Percentiles rank a stretch among this genome's conserved stretches.
phyloP scores from a whole-genome alignment of 2,329 filamentous ascomycete genomes.

The Trichoderma sp. region DNA sequence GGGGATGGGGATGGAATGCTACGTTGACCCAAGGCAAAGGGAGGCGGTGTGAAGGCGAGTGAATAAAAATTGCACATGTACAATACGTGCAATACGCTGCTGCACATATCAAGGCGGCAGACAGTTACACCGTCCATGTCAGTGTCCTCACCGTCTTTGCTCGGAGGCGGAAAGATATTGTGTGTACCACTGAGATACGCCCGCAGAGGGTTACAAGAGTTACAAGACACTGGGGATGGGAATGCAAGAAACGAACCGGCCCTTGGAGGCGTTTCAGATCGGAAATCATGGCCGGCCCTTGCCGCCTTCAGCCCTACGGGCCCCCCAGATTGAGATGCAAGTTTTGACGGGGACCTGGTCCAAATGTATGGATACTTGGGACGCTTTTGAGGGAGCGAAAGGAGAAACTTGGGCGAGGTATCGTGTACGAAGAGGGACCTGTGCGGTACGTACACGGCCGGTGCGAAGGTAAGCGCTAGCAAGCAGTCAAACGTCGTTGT shows the following conservation, averaged over 20 bases:
- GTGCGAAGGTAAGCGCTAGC: background rate
- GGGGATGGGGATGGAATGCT: background rate
- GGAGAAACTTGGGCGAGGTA: slow-evolving; percentile 9
- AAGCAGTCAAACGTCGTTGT: background rate
- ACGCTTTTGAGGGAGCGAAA: background rate
- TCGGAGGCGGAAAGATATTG: background rate
- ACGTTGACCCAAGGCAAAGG: background rate
- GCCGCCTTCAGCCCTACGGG: slow-evolving; percentile 18
- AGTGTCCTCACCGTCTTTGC: background rate
- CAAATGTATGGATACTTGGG: slow-evolving; percentile 6
- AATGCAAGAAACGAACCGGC: background rate
- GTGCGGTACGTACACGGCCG: background rate
- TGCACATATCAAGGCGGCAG: background rate
- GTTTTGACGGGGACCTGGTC: slow-evolving; percentile 1
- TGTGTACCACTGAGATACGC: background rate
- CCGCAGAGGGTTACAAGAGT: background rate
- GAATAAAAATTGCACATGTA: background rate
- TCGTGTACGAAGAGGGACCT: slow-evolving; percentile 11
- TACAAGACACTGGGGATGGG: background rate
- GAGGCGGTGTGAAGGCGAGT: background rate
- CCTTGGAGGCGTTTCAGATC: background rate
- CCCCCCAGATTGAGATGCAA: background rate
- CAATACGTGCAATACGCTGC: background rate
- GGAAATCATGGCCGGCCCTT: background rate
- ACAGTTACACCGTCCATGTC: background rate